phyloP scores from a whole-genome alignment of 2,329 filamentous ascomycete species.

The Paecilomyces formosus region DNA sequence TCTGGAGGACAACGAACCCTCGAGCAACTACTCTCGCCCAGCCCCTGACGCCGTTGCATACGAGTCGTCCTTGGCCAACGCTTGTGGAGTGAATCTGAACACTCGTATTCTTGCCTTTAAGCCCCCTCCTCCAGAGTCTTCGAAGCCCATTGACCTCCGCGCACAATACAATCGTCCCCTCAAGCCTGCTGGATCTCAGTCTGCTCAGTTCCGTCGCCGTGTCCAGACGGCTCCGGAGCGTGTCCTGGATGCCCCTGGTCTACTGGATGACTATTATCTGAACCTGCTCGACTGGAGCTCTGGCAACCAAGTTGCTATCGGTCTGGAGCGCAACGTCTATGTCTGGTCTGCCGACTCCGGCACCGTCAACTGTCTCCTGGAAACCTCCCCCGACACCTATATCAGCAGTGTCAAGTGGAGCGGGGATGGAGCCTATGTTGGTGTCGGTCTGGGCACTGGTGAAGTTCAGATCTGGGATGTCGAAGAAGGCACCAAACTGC shows the following conservation, averaged over 20 bases:
- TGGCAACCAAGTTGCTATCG: conserved; percentile 95
- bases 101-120: conserved; percentile 97
- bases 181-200: conserved; percentile 64
- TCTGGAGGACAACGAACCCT: conserved; percentile 64
- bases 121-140: conserved; percentile 94
- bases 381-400: conserved; percentile 85
- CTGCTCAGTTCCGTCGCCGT: conserved; percentile 82
- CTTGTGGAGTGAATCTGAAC: conserved; percentile 87
- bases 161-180: conserved; percentile 97
- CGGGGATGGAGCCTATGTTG: conserved; percentile 90
- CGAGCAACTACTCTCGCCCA: conserved; percentile 62
- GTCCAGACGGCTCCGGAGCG: conserved; percentile 93
- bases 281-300: conserved; percentile 98
- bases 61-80: conserved; percentile 80
- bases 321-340: conserved; percentile 92
- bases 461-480: conserved; percentile 99
- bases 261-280: conserved; percentile 98
- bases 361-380: conserved; percentile 77
- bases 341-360: conserved; percentile 97
- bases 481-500: conserved; percentile 86
- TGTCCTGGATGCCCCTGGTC: conserved; percentile 88
- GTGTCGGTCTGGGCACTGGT: conserved; percentile 86
- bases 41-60: conserved; percentile 86
- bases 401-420: conserved; percentile 99
- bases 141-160: conserved; percentile 93